phyloP scores from a whole-genome alignment of 75 land plant species.

The Ceratopteris richardii region DNA sequence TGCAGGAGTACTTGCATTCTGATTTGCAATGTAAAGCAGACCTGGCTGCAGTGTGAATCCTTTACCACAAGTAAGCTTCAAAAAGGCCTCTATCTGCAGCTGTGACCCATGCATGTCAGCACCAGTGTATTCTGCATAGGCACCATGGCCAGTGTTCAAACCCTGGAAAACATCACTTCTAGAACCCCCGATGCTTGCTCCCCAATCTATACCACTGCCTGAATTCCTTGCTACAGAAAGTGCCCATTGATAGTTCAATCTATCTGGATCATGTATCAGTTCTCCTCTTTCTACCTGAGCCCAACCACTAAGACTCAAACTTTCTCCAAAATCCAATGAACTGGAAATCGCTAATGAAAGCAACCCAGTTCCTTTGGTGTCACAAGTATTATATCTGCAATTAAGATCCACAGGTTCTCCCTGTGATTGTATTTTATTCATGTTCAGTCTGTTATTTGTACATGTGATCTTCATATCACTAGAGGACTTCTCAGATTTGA shows the following conservation, averaged over 20 bases:
- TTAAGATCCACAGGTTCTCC: not conserved
- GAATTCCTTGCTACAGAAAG: constrained; percentile 39
- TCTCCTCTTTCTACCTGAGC: constrained; percentile 26
- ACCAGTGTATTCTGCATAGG: not conserved
- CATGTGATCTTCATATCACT: not conserved
- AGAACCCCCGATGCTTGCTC: constrained; percentile 42
- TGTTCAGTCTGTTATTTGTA: not conserved
- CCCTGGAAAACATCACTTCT: constrained; percentile 16
- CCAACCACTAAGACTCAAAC: constrained; percentile 58
- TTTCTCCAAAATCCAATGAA: not conserved
- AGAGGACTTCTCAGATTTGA: not conserved
- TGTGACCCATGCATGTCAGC: not conserved
- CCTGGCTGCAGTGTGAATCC: constrained; percentile 28
- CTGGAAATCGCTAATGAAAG: not conserved
- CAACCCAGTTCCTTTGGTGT: not conserved
- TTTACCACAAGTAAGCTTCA: constrained; percentile 13
- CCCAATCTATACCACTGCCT: constrained; percentile 60
- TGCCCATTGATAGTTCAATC: constrained; percentile 45
- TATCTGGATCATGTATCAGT: constrained; percentile 42
- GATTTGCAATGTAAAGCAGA: constrained; percentile 19
- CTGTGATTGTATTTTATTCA: too few species aligned
- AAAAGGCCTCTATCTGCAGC: constrained; percentile 26
- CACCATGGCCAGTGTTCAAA: not conserved
- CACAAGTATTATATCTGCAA: not conserved
- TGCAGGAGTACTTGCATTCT: constrained; percentile 22